phyloP scores from a whole-genome alignment of 2,329 filamentous ascomycete genomes.

The Colletotrichum sp. region DNA sequence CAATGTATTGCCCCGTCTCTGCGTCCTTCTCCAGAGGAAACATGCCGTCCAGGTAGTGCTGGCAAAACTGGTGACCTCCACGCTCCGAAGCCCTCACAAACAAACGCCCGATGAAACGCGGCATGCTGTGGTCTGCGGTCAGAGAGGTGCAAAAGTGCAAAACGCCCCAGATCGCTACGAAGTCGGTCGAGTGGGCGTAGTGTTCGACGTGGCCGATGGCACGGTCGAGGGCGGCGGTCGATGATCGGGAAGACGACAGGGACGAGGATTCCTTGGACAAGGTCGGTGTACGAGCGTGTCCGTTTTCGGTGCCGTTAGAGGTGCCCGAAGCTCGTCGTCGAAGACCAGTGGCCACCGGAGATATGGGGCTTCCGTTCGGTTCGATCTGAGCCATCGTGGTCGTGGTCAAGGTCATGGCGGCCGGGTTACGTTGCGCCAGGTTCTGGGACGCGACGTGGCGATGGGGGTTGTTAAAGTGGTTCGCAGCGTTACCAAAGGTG shows the following conservation, averaged over 20 bases:
- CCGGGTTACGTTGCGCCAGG: conserved; percentile 44
- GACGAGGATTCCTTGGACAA: conserved; percentile 28
- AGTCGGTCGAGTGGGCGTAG: conserved; percentile 77
- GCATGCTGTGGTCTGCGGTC: conserved; percentile 46
- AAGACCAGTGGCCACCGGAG: background rate
- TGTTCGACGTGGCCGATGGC: conserved; percentile 79
- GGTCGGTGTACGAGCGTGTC: background rate
- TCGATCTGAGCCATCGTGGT: conserved; percentile 3
- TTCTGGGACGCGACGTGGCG: conserved; percentile 35
- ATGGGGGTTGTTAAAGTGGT: conserved; percentile 80
- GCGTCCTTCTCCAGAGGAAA: conserved; percentile 56
- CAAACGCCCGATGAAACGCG: conserved; percentile 67
- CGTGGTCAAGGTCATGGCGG: conserved; percentile 14
- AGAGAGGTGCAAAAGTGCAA: conserved; percentile 59
- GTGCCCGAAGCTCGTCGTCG: background rate
- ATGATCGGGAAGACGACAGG: conserved; percentile 38
- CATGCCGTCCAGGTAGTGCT: conserved; percentile 68
- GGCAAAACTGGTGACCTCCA: conserved; percentile 59
- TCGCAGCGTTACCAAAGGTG: conserved; percentile 80
- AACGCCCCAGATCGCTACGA: conserved; percentile 77
- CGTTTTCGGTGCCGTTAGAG: background rate
- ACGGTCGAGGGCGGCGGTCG: conserved; percentile 44
- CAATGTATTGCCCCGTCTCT: conserved; percentile 43
- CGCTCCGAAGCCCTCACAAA: conserved; percentile 50
- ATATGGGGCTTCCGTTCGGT: conserved; percentile 3